These are phyloP conservation scores for Hymenoscyphus linearis DNA, from an alignment of 2,329 filamentous ascomycete genomes.

Conservation along the genomic window DNA sequence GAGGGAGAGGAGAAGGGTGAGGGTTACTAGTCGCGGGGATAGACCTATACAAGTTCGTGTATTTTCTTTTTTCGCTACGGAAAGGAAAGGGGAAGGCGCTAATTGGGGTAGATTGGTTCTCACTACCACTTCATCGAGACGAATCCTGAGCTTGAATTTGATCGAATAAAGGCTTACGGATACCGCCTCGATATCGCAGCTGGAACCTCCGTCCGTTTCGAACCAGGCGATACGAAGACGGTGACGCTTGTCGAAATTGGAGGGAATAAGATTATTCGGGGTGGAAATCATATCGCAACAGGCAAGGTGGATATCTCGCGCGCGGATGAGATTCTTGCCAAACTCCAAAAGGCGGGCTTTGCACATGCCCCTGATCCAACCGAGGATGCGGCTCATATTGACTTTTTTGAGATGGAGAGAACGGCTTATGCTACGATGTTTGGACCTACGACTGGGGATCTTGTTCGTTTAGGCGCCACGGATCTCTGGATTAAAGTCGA, in stretches of 20 bases:
- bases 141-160: slow-evolving; percentile 87
- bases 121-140: slow-evolving; percentile 96
- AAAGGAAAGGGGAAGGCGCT: background rate
- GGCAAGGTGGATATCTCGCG: slow-evolving; percentile 63
- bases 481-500: slow-evolving; percentile 90
- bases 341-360: slow-evolving; percentile 69
- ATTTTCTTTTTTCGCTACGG: background rate
- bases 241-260: slow-evolving; percentile 86
- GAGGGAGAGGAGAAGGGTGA: slow-evolving; percentile 65
- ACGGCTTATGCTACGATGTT: slow-evolving; percentile 83
- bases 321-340: slow-evolving; percentile 59
- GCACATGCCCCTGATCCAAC: slow-evolving; percentile 66
- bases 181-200: slow-evolving; percentile 85
- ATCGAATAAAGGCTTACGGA: slow-evolving; percentile 75
- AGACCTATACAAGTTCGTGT: slow-evolving; percentile 66
- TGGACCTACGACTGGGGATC: slow-evolving; percentile 83
- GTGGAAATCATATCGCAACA: slow-evolving; percentile 74
- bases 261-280: slow-evolving; percentile 72
- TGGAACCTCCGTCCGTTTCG: slow-evolving; percentile 87
- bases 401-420: slow-evolving; percentile 66
- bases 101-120: slow-evolving; percentile 59
- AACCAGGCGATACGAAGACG: slow-evolving; percentile 88
- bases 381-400: slow-evolving; percentile 46
- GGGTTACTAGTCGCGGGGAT: slow-evolving; percentile 81
- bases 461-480: slow-evolving; percentile 75